Conservation (phyloP, 352 stramenopile genomes). For the Globisporangium barbulae region DNA sequence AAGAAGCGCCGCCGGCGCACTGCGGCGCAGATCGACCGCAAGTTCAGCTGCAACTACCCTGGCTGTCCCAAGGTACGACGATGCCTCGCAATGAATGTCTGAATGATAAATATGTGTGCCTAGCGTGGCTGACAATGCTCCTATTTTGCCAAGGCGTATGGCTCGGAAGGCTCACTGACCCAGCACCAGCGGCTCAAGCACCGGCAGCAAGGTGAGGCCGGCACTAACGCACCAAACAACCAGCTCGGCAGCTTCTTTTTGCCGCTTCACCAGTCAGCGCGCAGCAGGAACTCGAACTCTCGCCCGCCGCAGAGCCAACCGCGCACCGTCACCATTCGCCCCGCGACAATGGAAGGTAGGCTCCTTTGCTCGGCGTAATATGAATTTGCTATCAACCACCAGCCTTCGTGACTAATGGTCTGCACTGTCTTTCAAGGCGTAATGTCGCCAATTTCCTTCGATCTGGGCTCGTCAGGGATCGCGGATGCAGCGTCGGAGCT, state of each 20-base stretch:
- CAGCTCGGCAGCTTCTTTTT: slow-evolving; percentile 46
- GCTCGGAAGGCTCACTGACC: slow-evolving; percentile 72
- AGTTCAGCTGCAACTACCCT: slow-evolving; percentile 59
- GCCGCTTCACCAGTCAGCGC: slow-evolving; percentile 37
- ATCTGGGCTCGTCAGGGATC: background rate
- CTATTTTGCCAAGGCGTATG: slow-evolving; percentile 50
- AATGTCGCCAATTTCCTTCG: slow-evolving; percentile 14
- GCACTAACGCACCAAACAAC: slow-evolving; percentile 24
- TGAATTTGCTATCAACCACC: no score
- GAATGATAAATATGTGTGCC: background rate
- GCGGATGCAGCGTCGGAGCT: slow-evolving; percentile 8
- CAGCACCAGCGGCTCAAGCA: slow-evolving; percentile 84
- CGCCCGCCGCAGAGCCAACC: slow-evolving; percentile 6
- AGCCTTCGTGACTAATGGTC: background rate
- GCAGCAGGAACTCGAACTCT: slow-evolving; percentile 9
- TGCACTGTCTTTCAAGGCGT: slow-evolving; percentile 5
- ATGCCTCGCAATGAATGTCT: no score
- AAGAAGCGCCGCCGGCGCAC: slow-evolving; percentile 76
- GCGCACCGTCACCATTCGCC: slow-evolving; percentile 57
- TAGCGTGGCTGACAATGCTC: background rate
- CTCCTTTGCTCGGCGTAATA: no score
- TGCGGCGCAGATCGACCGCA: slow-evolving; percentile 80
- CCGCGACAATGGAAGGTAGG: slow-evolving; percentile 35
- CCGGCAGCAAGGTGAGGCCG: slow-evolving; percentile 30
- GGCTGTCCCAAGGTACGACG: slow-evolving; percentile 55